Evolutionary conservation across 495 filamentous ascomycete genomes (phyloP).

Genomic region (Neurospora sp.): DNA sequence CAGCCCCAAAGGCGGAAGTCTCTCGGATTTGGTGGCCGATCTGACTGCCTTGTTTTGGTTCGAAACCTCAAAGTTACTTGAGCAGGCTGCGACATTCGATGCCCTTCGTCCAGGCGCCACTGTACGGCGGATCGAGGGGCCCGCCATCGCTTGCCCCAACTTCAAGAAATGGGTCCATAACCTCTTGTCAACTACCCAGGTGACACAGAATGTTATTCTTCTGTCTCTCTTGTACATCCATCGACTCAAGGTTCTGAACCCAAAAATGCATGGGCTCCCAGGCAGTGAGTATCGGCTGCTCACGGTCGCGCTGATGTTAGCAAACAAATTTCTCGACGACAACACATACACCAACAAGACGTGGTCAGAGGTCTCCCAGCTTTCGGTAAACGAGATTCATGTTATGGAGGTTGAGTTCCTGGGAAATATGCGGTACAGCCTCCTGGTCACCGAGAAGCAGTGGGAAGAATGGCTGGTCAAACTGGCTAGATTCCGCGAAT

Average conservation of each 20-base stretch:
- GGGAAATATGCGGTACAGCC: conserved; percentile 93
- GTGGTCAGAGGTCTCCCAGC: conserved; percentile 96
- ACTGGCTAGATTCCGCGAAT: conserved; percentile 66
- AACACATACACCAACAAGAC: conserved; percentile 99
- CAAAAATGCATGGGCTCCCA: conserved; percentile 73
- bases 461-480: conserved; percentile 83
- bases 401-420: conserved; percentile 99
- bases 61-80: conserved; percentile 69
- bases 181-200: conserved; percentile 87
- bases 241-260: conserved; percentile 81
- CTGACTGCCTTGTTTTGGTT: conserved; percentile 99
- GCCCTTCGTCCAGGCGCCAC: conserved; percentile 28
- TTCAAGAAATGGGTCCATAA: conserved; percentile 92
- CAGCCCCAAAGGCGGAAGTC: conserved; percentile 57
- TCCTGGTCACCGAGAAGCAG: conserved; percentile 71
- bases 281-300: conserved; percentile 94
- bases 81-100: conserved; percentile 57
- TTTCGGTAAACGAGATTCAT: conserved; percentile 90
- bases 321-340: conserved; percentile 98
- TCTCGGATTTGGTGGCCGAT: conserved; percentile 80
- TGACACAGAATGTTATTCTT: conserved; percentile 91
- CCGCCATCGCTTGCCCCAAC: conserved; percentile 64
- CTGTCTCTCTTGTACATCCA: conserved; percentile 90
- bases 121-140: conserved; percentile 47
- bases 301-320: conserved; percentile 94